phyloP scores from a whole-genome alignment of 306 rosid species.

The Vicia villosa region DNA sequence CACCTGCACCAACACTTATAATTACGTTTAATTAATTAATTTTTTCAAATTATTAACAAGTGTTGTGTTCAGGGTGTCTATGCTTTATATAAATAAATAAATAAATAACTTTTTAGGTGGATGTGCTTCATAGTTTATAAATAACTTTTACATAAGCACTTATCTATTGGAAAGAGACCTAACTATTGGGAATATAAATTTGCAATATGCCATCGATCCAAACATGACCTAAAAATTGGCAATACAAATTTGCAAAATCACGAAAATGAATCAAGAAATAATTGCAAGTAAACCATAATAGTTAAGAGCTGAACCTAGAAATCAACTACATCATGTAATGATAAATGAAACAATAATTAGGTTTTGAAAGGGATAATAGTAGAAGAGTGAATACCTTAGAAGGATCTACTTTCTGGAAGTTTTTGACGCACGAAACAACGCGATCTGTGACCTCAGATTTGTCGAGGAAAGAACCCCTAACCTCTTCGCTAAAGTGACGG shows the following conservation, averaged over 20 bases:
- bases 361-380: background rate
- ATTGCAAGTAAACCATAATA: background rate
- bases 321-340: no score
- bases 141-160: background rate
- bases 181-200: background rate
- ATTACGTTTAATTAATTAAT: no score
- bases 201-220: background rate
- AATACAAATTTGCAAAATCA: background rate
- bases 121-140: no score
- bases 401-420: slow-evolving; percentile 92
- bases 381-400: slow-evolving; percentile 58
- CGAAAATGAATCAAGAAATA: background rate
- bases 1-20: no score
- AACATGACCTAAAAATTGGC: background rate
- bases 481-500: slow-evolving; percentile 77
- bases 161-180: background rate
- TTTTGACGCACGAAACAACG: slow-evolving; percentile 83
- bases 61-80: no score
- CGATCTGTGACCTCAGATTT: slow-evolving; percentile 96
- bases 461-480: slow-evolving; percentile 79
- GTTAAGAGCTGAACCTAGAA: background rate
- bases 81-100: no score
- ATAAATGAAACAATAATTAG: background rate
- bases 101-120: no score
- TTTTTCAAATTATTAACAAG: no score